Base-by-base conservation (phyloP, 148 eudicot genomes). In the Fagopyrum homotropicum region DNA sequence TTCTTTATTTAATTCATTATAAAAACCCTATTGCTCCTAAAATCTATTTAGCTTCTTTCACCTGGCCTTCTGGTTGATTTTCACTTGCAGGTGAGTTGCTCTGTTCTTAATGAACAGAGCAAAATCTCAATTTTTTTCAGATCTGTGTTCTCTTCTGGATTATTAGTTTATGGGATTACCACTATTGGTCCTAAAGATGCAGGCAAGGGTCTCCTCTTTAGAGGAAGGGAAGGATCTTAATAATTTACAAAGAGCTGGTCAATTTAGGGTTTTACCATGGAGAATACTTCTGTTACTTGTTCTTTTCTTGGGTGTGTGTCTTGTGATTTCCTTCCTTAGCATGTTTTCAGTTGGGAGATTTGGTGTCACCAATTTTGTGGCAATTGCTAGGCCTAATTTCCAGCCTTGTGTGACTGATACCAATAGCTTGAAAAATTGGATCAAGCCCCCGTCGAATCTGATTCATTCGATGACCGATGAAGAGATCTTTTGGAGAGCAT, bases 401-500 rank as follows among this genome's bases (percentile, higher is more conserved):
- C 82, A 76, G 49, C 83, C 88, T 0, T 91, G 97, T 77, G 57
- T 82, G 48, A 87, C 83, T 69, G 84, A 82, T 8, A 26, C 73
- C 4, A 80, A 45, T 61, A 84, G 73, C 56, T 87, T 91, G 56
- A 85, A 83, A 44, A 64, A 60, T 17, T 88, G 89, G 95, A 86
- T 88, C 76, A 85, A 56, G 69, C 90, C 94, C 6, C 92, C 95
- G 0, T 86, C 88, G 10, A 82, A 87, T 80, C 85, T 93, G 95
- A 73, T 87, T 81, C 98, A 93, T 79, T 79, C 74, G 11, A 87
- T 93, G 98, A 89, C 79, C 54, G 98, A 93, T 73, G 79, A 80
- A 22, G 89, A 91, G 85, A 87, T 93, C 73, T 81, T 91, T 35
- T 87, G 95, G 98, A 87, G 93, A 81, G 97, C 95, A 1, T 82